Percentiles rank a stretch among this genome's conserved stretches.
phyloP scores from a whole-genome alignment of 2,329 filamentous ascomycete genomes.

The Ascochyta lentis region DNA sequence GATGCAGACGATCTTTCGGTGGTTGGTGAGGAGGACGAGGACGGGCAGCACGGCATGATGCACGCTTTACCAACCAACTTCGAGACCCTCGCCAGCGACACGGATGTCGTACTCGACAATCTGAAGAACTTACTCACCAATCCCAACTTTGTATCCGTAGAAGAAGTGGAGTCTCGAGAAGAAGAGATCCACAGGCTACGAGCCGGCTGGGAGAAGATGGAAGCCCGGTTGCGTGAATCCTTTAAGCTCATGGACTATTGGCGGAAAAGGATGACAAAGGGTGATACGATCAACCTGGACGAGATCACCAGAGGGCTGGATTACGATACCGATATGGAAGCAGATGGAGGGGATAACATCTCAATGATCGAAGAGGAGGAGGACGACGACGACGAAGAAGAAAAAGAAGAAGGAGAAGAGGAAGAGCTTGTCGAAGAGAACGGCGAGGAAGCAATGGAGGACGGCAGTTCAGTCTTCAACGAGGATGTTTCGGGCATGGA shows the following conservation, averaged over 20 bases:
- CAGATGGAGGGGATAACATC: constrained; percentile 41
- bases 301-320: constrained; percentile 67
- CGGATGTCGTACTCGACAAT: constrained; percentile 80
- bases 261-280: constrained; percentile 79
- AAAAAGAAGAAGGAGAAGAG: constrained; percentile 20
- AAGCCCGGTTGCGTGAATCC: constrained; percentile 86
- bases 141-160: constrained; percentile 92
- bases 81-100: constrained; percentile 72
- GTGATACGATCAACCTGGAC: constrained; percentile 69
- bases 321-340: constrained; percentile 59
- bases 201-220: constrained; percentile 92
- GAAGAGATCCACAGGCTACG: constrained; percentile 85
- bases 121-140: constrained; percentile 87
- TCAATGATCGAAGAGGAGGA: constrained; percentile 32
- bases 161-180: constrained; percentile 91
- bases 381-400: constrained; percentile 14
- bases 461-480: constrained; percentile 39
- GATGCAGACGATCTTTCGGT: constrained; percentile 36
- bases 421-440: constrained; percentile 27
- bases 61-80: constrained; percentile 65
- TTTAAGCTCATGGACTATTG: constrained; percentile 90
- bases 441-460: constrained; percentile 29
- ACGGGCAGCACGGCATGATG: constrained; percentile 41
- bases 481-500: constrained; percentile 37
- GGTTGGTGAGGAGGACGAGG: constrained; percentile 43